Evolutionary conservation across 306 rosid species (phyloP).

Genomic region (Arachis stenosperma): DNA sequence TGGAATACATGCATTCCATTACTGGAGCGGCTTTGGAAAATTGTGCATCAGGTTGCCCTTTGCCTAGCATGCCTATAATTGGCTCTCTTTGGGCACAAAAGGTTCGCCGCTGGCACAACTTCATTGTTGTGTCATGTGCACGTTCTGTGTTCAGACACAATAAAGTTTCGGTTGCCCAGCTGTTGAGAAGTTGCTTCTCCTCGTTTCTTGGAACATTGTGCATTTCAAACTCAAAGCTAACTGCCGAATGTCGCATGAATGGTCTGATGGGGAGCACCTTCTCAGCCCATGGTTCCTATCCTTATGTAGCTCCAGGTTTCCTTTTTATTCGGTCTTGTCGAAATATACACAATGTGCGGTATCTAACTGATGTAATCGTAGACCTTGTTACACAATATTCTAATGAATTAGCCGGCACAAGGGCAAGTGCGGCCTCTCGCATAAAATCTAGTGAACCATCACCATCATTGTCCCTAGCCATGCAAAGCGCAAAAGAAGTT

Average conservation of each 20-base stretch:
- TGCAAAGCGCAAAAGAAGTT: slow-evolving; percentile 60
- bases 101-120: slow-evolving; percentile 83
- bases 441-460: slow-evolving; percentile 58
- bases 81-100: slow-evolving; percentile 86
- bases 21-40: slow-evolving; percentile 76
- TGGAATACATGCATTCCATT: slow-evolving; percentile 66
- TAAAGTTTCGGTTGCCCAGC: slow-evolving; percentile 67
- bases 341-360: slow-evolving; percentile 53
- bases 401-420: slow-evolving; percentile 43
- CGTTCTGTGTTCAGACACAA: slow-evolving; percentile 68
- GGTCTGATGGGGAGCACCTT: slow-evolving; percentile 68
- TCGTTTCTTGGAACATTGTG: slow-evolving; percentile 57
- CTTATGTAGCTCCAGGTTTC: slow-evolving; percentile 72
- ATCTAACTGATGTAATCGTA: slow-evolving; percentile 54
- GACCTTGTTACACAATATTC: slow-evolving; percentile 62
- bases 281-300: slow-evolving; percentile 42
- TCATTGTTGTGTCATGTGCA: slow-evolving; percentile 70
- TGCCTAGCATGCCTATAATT: slow-evolving; percentile 76
- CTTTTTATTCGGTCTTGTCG: slow-evolving; percentile 71
- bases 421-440: slow-evolving; percentile 42
- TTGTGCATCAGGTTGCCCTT: slow-evolving; percentile 74
- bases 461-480: slow-evolving; percentile 55
- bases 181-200: slow-evolving; percentile 78
- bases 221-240: slow-evolving; percentile 46
- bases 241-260: slow-evolving; percentile 55